Percentiles rank a stretch among this genome's conserved stretches.
Conservation (phyloP, 106 monocot genomes). For the Phalaenopsis aphrodite region DNA sequence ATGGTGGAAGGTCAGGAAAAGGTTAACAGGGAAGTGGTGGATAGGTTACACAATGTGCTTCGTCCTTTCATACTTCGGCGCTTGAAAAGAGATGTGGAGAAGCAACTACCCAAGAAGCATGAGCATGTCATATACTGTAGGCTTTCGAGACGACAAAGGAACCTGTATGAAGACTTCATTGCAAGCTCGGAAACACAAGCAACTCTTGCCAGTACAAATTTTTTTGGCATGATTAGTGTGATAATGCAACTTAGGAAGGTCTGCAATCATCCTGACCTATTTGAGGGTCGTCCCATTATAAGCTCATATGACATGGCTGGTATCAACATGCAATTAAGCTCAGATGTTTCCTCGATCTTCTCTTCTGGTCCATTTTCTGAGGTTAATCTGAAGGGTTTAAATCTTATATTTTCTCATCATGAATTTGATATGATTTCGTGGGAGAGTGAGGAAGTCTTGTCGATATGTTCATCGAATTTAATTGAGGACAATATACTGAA, state of each 20-base stretch:
- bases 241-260: constrained; percentile 99
- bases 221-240: constrained; percentile 99
- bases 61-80: constrained; percentile 95
- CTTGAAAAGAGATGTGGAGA: constrained; percentile 93
- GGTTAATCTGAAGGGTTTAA: constrained; percentile 60
- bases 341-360: constrained; percentile 46
- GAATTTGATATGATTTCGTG: constrained; percentile 80
- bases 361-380: constrained; percentile 51
- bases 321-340: constrained; percentile 77
- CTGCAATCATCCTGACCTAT: constrained; percentile 99
- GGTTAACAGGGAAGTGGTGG: constrained; percentile 96
- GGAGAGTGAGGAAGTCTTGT: constrained; percentile 63
- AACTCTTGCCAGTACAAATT: constrained; percentile 83
- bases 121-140: constrained; percentile 94
- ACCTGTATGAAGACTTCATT: constrained; percentile 99
- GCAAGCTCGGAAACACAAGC: constrained; percentile 96
- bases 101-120: constrained; percentile 87
- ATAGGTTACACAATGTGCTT: constrained; percentile 94
- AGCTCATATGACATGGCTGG: constrained; percentile 94
- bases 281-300: constrained; percentile 94
- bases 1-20: constrained; percentile 99
- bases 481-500: constrained; percentile 9
- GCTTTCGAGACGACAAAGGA: constrained; percentile 81
- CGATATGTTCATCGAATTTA: constrained; percentile 14
- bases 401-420: constrained; percentile 68